A percentile compares a stretch with the other conserved stretches of the same genome.
These are phyloP conservation scores for Phytophthora sojae DNA, from an alignment of 352 stramenopile genomes.

Conservation along the genomic window DNA sequence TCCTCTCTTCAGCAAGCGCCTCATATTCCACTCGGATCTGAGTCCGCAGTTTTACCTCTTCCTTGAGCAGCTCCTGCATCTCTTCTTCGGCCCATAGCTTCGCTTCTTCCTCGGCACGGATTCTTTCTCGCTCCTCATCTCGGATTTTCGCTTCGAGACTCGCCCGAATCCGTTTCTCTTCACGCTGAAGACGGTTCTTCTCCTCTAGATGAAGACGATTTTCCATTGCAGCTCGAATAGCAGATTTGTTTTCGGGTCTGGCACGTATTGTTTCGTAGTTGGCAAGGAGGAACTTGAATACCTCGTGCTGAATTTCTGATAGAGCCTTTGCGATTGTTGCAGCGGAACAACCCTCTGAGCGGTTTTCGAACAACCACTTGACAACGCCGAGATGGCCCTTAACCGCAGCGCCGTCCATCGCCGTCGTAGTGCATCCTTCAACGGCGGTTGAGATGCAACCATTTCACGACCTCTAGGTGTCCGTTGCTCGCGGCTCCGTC, in stretches of 20 bases:
- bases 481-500: not conserved
- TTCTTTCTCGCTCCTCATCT: not conserved
- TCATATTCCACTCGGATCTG: not conserved
- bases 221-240: not conserved
- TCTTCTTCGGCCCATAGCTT: not conserved
- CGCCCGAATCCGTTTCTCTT: not conserved
- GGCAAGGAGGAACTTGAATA: not conserved
- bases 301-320: not conserved
- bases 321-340: not conserved
- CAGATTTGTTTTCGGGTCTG: not conserved
- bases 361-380: not conserved
- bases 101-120: not conserved
- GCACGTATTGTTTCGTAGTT: too few species aligned
- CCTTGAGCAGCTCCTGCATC: not conserved
- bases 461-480: not conserved
- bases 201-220: not conserved
- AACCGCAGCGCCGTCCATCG: too few species aligned
- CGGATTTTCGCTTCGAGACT: not conserved
- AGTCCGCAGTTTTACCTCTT: not conserved
- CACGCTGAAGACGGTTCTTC: not conserved
- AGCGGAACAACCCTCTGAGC: not conserved
- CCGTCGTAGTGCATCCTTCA: too few species aligned
- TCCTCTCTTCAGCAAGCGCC: not conserved
- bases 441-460: too few species aligned
- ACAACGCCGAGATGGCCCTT: not conserved